Evolutionary conservation across 345 rosid species (phyloP), one percentile per base, ranked within the genome.

Genomic region (Eucalyptus regnans): DNA sequence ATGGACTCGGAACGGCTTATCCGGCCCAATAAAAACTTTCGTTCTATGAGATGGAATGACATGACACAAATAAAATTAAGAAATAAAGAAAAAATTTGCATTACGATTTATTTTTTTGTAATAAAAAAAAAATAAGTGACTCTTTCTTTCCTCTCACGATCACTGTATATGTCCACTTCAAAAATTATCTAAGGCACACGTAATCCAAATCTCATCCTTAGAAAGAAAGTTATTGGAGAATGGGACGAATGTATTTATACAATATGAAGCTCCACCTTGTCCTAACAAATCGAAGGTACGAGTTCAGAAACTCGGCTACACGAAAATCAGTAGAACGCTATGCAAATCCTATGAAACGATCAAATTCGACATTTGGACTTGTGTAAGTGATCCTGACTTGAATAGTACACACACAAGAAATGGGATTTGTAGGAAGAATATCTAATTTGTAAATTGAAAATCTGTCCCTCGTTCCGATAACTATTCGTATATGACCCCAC

Each of bases 251-350:
- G 81, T 33, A 33, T 0, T 33, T 33, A 33, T 18, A 71, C 18
- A 13, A 64, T 17, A 18, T 17, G 14, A 71, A 37, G 25, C 81
- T 71, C 2, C 13, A 71, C 13, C 0, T 9, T 37, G 7, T 33
- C 20, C 23, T 17, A 16, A 64, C 20, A 64, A 64, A 64, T 64
- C 4, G 1, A 9, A 0, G 7, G 25, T 5, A 71, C 2, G 0
- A 37, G 25, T 9, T 71, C 1, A 18, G 0, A 71, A 18, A 9
- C 23, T 12, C 0, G 0, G 4, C 7, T 33, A 9, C 46, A 0
- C 1, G 1, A 20, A 71, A 22, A 37, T 17, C 7, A 33, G 2
- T 9, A 37, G 4, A 37, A 9, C 1, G 1, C 23, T 0, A 33
- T 16, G 46, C 46, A 71, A 37, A 22, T 33, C 25, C 13, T 17